Base-by-base conservation (phyloP, 352 stramenopile species). In the Plasmopara muralis region DNA sequence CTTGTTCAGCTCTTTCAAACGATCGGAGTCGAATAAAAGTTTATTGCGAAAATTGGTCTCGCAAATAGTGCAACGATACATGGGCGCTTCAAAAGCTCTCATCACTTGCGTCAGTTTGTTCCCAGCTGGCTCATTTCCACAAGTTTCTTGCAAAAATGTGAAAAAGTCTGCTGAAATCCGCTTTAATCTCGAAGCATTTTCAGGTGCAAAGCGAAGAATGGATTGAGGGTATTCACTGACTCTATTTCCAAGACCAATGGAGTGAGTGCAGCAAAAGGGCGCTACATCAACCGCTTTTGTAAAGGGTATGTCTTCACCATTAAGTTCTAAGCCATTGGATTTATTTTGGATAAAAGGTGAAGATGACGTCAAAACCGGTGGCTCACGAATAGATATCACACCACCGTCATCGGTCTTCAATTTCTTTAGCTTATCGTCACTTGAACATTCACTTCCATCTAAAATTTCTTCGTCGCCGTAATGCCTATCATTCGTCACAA, bases 141-240 rank as follows among this genome's bases (percentile, higher is more conserved):
- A 85, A 7, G 60, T 77, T 40, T 68, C 61, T 50, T 58, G 46
- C 9, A 90, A 45, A 41, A 78, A 68, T 13, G 64, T 28, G 50
- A 74, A 86, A 9, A 88, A 44, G 9, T 59, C 61, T 4, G 51
- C 67, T 34, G 72, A 89, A 35, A 88, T 66, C 14, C 77, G 71
- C 52, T 90, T 90, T 20, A 90, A 41, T 29, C 71, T 78, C 5
- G 47, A 50, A 1, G 70, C 63, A 45, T 62, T 78, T 2, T 84
- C 74, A 8, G 80, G 80, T 6, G 69, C 65, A 33, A 90, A 88
- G 0, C 61, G 50, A 29, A 68, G 52, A 15, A 59, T 50, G 20
- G 29, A 18, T 16, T 52, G 16, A 10, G 9, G 14, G 12, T 16
- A 10, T 29, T 28, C 45, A 28, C 16, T 35, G 6, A 12, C 31